Conservation (phyloP, 202 grass and related monocot genomes). For the Hordeum pubiflorum region DNA sequence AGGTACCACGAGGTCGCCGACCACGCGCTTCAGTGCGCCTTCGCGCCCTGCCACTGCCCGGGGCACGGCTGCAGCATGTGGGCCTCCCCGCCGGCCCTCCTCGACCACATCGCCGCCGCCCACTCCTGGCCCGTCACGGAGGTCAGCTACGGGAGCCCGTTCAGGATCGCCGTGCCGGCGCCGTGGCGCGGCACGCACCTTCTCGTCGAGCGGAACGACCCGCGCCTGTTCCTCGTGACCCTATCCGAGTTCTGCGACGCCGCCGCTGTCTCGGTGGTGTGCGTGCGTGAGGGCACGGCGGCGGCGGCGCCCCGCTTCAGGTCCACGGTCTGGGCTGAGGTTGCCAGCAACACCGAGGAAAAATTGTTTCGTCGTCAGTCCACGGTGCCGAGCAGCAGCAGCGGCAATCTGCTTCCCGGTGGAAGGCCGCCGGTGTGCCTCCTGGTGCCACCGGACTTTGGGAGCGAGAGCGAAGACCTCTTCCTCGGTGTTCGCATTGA, state of each 20-base stretch:
- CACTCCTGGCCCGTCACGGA: not conserved
- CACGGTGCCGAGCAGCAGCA: not conserved
- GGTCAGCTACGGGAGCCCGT: not conserved
- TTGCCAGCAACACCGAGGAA: not conserved
- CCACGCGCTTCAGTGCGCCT: not conserved
- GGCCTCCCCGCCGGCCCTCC: not conserved
- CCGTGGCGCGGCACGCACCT: not conserved
- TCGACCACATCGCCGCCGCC: not conserved
- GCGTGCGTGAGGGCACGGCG: not conserved
- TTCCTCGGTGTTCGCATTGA: not conserved
- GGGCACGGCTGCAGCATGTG: not conserved
- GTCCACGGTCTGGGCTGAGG: not conserved
- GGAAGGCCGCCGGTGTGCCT: not conserved
- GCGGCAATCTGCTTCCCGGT: not conserved
- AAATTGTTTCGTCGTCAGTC: not conserved
- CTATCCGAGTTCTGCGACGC: not conserved
- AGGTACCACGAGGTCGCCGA: not conserved
- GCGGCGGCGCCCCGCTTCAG: not conserved
- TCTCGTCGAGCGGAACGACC: not conserved
- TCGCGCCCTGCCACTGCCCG: not conserved
- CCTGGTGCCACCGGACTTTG: not conserved
- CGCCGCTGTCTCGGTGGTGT: not conserved
- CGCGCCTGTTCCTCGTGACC: not conserved
- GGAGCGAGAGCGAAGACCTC: not conserved
- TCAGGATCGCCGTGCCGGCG: not conserved